Evolutionary conservation across 257 asterid species (phyloP).

Genomic region (Solanum chilense): DNA sequence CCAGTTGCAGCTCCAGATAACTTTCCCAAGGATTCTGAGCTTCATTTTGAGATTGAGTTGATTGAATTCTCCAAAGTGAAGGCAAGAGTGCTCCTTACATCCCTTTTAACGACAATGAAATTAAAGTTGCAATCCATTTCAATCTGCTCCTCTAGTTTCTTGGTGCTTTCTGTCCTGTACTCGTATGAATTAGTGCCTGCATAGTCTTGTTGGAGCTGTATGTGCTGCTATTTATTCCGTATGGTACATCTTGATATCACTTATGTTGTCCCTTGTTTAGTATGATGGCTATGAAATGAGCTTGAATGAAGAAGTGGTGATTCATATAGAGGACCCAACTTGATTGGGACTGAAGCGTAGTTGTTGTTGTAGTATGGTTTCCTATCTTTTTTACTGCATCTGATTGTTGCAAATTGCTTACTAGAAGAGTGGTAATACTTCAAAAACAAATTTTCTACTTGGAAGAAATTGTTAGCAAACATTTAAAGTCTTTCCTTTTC

Average conservation of each 20-base stretch:
- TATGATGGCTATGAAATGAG: not conserved
- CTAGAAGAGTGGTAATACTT: not conserved
- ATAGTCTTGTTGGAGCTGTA: not conserved
- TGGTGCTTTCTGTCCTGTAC: not conserved
- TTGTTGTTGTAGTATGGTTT: not conserved
- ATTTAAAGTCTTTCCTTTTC: not conserved
- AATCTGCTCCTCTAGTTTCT: not conserved
- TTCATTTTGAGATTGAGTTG: slow-evolving; percentile 51
- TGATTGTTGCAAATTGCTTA: not conserved
- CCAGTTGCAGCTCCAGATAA: slow-evolving; percentile 60
- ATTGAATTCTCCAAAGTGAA: slow-evolving; percentile 85
- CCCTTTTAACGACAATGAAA: not conserved
- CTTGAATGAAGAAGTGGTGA: not conserved
- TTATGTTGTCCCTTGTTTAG: not conserved
- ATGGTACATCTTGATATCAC: not conserved
- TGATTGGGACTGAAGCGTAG: not conserved
- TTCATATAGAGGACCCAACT: not conserved
- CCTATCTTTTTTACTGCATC: not conserved
- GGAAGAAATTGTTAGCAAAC: not conserved
- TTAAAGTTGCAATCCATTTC: not conserved
- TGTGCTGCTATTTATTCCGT: not conserved
- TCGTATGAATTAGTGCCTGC: not conserved
- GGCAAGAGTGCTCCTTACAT: slow-evolving; percentile 44
- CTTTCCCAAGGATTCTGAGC: slow-evolving; percentile 87
- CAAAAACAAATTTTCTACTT: not conserved